Evolutionary conservation across 106 monocot species (phyloP), one percentile per base, ranked within the genome.

Genomic region (Dactylorhiza incarnata): DNA sequence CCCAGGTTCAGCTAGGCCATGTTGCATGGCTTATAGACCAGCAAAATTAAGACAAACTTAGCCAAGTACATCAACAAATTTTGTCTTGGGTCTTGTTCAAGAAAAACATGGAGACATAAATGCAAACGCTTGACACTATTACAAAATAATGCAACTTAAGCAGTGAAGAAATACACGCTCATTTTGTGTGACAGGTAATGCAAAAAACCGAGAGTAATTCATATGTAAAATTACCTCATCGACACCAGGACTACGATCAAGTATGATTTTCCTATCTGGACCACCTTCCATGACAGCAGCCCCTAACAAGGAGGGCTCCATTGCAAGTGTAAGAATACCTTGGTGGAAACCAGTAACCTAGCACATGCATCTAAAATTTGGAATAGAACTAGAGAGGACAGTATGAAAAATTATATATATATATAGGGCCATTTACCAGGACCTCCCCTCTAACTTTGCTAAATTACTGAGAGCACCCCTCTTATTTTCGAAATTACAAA

Each of bases 301-400:
- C 46, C 92, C 92, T 80, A 95, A 79, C 16, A 87, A 49, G 47
- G 89, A 82, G 75, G 95, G 95, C 77, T 95, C 95, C 95, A 95
- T 89, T 20, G 95, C 95, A 76, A 95, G 82, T 71, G 84, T 89
- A 74, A 95, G 63, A 71, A 95, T 77, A 47, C 95, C 95, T 84
- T 95, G 95, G 86, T 95, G 95, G 76, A 95, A 92, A 29, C 95
- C 92, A 83, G 49, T 86, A 62, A 89, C 80, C 95, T 95, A 73
- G 47, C 48, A 73, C 17, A 68, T 14, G 20, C 16, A 70, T 19
- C 7, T 46, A 46, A 46, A 46, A 2, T 17, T 70, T 45, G 45
- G 59, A 47, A 73, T 26, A 9, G 68, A 5, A 77, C 49, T 19
- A 71, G 13, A 66, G 13, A 66, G 14, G 13, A 66, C 24, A 46